Conservation (phyloP, 768 basidiomycete genomes). For the Auriscalpium vulgare region DNA sequence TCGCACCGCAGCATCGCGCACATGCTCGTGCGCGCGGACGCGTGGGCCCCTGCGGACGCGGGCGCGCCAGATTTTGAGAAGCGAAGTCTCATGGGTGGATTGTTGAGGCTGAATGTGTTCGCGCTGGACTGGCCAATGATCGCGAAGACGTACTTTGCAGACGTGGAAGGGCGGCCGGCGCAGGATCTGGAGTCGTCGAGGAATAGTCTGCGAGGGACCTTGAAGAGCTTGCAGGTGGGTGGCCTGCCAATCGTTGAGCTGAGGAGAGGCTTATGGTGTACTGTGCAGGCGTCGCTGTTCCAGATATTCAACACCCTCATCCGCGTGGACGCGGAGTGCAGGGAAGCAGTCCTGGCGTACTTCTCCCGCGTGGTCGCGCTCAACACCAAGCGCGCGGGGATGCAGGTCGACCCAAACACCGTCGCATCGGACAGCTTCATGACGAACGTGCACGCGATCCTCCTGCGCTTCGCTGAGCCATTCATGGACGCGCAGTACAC, state of each 20-base stretch:
- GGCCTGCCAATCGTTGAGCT: too few relatives aligned
- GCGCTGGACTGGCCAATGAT: constrained; percentile 83
- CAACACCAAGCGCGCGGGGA: constrained; percentile 85
- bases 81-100: constrained; percentile 70
- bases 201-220: constrained; percentile 76
- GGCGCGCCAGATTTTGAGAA: constrained; percentile 56
- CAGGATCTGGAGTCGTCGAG: constrained; percentile 78
- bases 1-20: constrained; percentile 77
- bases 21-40: constrained; percentile 67
- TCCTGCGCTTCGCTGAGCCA: constrained; percentile 84
- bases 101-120: constrained; percentile 80
- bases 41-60: constrained; percentile 61
- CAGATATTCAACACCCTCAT: constrained; percentile 85
- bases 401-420: constrained; percentile 82
- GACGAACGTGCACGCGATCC: constrained; percentile 78
- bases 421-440: constrained; percentile 91
- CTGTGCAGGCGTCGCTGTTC: constrained; percentile 59
- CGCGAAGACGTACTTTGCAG: constrained; percentile 74
- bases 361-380: constrained; percentile 67
- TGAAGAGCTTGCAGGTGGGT: constrained; percentile 76
- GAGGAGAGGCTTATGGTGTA: too few relatives aligned
- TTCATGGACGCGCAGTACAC: constrained; percentile 89
- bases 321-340: constrained; percentile 65
- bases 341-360: constrained; percentile 78
- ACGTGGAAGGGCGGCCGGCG: constrained; percentile 66